These are phyloP conservation scores for Russula abietina DNA, from an alignment of 768 basidiomycete species.

Conservation along the genomic window DNA sequence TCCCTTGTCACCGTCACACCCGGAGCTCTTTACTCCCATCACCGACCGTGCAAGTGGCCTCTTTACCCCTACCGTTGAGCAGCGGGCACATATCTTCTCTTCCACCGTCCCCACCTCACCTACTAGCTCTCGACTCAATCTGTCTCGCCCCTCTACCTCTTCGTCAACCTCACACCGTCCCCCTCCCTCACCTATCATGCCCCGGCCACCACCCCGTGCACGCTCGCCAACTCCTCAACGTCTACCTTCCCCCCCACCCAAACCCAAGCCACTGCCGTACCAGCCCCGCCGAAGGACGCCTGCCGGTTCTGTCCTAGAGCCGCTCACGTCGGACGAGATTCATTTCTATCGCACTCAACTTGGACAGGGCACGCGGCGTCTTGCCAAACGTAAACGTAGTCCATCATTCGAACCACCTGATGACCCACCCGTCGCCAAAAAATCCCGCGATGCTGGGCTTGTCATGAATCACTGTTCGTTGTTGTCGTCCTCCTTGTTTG, in stretches of 20 bases:
- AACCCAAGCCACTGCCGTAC: slow-evolving; percentile 24
- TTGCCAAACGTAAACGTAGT: slow-evolving; percentile 31
- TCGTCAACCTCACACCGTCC: slow-evolving; percentile 22
- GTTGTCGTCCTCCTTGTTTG: slow-evolving; percentile 31
- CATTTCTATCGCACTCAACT: slow-evolving; percentile 29
- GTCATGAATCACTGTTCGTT: slow-evolving; percentile 77
- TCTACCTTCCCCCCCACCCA: slow-evolving; percentile 23
- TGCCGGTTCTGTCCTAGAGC: slow-evolving; percentile 28
- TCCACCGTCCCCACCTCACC: slow-evolving; percentile 14
- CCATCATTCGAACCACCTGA: slow-evolving; percentile 20
- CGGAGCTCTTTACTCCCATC: slow-evolving; percentile 22
- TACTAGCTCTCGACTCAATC: slow-evolving; percentile 15
- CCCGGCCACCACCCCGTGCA: slow-evolving; percentile 18
- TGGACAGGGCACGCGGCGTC: slow-evolving; percentile 31
- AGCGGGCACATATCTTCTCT: slow-evolving; percentile 9
- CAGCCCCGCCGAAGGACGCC: slow-evolving; percentile 28
- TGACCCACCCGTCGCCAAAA: slow-evolving; percentile 34
- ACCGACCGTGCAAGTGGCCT: slow-evolving; percentile 6
- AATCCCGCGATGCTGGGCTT: slow-evolving; percentile 62
- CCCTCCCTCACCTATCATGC: slow-evolving; percentile 23
- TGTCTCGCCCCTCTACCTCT: slow-evolving; percentile 25
- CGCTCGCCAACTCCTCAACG: slow-evolving; percentile 24
- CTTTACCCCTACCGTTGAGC: slow-evolving; percentile 22
- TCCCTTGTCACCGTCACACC: slow-evolving; percentile 14
- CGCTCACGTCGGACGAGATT: slow-evolving; percentile 22